phyloP scores from a whole-genome alignment of 768 basidiomycete species.

The Pleurotus ostreatus region DNA sequence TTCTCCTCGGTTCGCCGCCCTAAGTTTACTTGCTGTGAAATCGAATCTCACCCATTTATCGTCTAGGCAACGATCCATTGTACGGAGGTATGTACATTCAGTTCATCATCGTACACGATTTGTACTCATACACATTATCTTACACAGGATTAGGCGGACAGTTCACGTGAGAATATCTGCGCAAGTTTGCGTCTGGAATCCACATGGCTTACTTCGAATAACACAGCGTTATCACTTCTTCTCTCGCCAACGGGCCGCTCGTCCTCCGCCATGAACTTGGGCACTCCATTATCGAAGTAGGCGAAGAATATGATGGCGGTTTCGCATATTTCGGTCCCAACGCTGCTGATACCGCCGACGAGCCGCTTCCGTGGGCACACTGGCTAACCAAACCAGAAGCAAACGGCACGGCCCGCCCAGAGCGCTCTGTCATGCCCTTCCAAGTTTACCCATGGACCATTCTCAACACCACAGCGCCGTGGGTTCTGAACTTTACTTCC shows the following conservation, averaged over 20 bases:
- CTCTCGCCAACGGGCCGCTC: conserved; percentile 66
- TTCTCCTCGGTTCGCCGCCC: conserved; percentile 55
- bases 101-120: not conserved
- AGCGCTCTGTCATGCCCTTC: conserved; percentile 71
- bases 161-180: conserved; percentile 55
- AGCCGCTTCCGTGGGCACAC: conserved; percentile 60
- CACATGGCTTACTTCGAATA: not conserved
- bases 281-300: conserved; percentile 74
- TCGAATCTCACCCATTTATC: too few species aligned
- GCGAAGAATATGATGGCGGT: conserved; percentile 84
- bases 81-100: conserved; percentile 57
- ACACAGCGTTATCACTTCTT: conserved; percentile 69
- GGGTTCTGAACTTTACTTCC: conserved; percentile 58
- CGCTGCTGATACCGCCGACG: conserved; percentile 39
- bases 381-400: conserved; percentile 50
- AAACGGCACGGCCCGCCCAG: conserved; percentile 34
- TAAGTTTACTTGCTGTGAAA: not conserved
- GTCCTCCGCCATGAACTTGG: conserved; percentile 79
- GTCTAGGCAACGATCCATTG: conserved; percentile 67
- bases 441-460: conserved; percentile 76
- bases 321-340: conserved; percentile 71
- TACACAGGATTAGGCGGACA: conserved; percentile 65
- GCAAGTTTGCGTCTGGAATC: not conserved
- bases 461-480: conserved; percentile 56
- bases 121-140: not conserved